Base-by-base conservation (phyloP, 768 basidiomycete species). In the Baorangia bicolor region DNA sequence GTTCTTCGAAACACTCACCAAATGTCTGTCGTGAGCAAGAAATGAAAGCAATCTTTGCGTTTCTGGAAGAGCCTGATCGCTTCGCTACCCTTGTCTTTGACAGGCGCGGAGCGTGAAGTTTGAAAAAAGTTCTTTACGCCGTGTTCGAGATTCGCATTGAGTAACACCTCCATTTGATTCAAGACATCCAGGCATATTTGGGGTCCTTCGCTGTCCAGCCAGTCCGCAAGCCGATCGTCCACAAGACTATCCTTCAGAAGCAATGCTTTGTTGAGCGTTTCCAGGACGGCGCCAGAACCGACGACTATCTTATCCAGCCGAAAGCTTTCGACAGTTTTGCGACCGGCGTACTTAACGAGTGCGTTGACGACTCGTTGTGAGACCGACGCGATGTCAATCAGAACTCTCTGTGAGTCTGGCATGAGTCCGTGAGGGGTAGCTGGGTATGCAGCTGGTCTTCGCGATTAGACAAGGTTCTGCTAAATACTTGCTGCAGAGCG, bases 281-380 rank as follows among this genome's bases (percentile, higher is more conserved):
- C 59, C 18, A 57, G 45, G 28, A 54, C 6, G 20, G 55, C 37
- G 5, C 41, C 8, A 14, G 53, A 51, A 13, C 43, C 44, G 12
- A 61, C 58, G 45, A 56, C 34, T 21, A 55, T 38, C 28, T 35
- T 60, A 20, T 60, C 52, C 30, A 55, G 16, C 40, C 9, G 39
- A 30, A 55, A 38, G 45, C 48, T 51, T 43, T 59, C 52, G 13
- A 25, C 25, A 3, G 52, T 54, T 41, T 48, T 60, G 23, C 23
- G 21, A 23, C 49, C 40, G 11, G 27, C 35, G 20, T 38, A n/a
- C 7, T 3, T 27, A 14, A 13, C 33, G 4, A 60, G 52, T 2
- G 44, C 9, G 25, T 38, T 37, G 18, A 50, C 40, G 49, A 59
- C 39, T 38, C 28, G 34, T 42, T 35, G 43, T n/a, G 59, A 46